phyloP scores from a whole-genome alignment of 1,284 basidiomycete species.

The Pyrrhoderma noxium region DNA sequence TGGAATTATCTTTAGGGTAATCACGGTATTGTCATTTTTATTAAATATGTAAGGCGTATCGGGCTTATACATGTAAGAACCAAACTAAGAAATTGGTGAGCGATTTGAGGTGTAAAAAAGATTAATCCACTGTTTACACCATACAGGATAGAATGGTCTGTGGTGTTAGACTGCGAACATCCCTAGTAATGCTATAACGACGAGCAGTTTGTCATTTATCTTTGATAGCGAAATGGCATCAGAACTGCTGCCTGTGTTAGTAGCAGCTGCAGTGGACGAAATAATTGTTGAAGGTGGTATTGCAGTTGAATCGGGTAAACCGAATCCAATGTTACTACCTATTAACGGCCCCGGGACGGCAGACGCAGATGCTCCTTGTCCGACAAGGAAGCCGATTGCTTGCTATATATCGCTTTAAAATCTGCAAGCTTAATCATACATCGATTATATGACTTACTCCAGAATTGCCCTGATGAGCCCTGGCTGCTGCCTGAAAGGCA shows the following conservation, averaged over 20 bases:
- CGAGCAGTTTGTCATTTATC: background rate
- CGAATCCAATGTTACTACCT: conserved; percentile 26
- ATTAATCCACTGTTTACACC: too few relatives aligned
- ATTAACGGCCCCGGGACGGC: conserved; percentile 33
- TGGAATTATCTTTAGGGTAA: too few relatives aligned
- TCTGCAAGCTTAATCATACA: background rate
- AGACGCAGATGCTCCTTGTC: conserved; percentile 39
- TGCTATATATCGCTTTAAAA: conserved; percentile 26
- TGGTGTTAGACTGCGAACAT: background rate
- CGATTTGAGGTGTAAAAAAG: too few relatives aligned
- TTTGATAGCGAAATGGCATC: background rate
- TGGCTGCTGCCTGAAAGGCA: conserved; percentile 34
- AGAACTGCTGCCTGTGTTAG: background rate
- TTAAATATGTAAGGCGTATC: too few relatives aligned
- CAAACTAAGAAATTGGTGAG: too few relatives aligned
- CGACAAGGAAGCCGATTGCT: conserved; percentile 33
- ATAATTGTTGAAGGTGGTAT: conserved; percentile 12
- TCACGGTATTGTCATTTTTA: too few relatives aligned
- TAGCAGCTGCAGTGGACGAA: background rate
- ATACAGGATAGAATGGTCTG: too few relatives aligned
- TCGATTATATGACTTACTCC: conserved; percentile 25
- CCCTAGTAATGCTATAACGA: background rate
- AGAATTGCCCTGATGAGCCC: conserved; percentile 25
- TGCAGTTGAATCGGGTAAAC: conserved; percentile 24
- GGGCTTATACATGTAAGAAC: too few relatives aligned